Conservation (phyloP, 2,329 filamentous ascomycete genomes). For the Arthrobotrys entomopaga region DNA sequence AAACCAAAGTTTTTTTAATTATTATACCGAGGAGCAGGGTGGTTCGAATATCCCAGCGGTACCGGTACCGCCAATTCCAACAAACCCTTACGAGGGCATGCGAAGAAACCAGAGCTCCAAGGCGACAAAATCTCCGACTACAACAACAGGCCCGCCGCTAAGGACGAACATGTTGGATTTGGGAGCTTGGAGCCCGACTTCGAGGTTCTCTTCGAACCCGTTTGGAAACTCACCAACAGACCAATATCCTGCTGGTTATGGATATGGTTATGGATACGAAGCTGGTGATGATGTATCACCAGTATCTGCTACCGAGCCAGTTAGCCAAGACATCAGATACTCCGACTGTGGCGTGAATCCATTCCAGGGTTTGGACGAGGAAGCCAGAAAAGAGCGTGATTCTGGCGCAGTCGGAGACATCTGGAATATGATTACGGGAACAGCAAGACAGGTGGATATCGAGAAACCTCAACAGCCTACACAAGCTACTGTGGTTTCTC, state of each 20-base stretch:
- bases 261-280: slow-evolving; percentile 12
- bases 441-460: slow-evolving; percentile 7
- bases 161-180: slow-evolving; percentile 42
- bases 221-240: slow-evolving; percentile 31
- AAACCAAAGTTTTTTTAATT: slow-evolving; percentile 50
- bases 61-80: slow-evolving; percentile 10
- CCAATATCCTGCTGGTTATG: slow-evolving; percentile 22
- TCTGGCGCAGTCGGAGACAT: slow-evolving; percentile 45
- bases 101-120: slow-evolving; percentile 31
- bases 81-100: not conserved
- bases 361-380: slow-evolving; percentile 46
- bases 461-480: not conserved
- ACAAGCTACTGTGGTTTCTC: slow-evolving; percentile 14
- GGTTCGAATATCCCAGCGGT: not conserved
- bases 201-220: slow-evolving; percentile 37
- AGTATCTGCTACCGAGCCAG: slow-evolving; percentile 20
- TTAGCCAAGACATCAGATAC: slow-evolving; percentile 46
- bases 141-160: slow-evolving; percentile 24
- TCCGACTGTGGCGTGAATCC: slow-evolving; percentile 53
- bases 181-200: slow-evolving; percentile 46
- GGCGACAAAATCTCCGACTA: slow-evolving; percentile 14
- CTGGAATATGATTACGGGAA: slow-evolving; percentile 49
- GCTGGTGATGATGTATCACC: slow-evolving; percentile 14
- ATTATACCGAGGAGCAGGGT: slow-evolving; percentile 24
- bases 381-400: slow-evolving; percentile 45